Base-by-base conservation (phyloP, 106 monocot genomes). In the Phalaenopsis equestris region DNA sequence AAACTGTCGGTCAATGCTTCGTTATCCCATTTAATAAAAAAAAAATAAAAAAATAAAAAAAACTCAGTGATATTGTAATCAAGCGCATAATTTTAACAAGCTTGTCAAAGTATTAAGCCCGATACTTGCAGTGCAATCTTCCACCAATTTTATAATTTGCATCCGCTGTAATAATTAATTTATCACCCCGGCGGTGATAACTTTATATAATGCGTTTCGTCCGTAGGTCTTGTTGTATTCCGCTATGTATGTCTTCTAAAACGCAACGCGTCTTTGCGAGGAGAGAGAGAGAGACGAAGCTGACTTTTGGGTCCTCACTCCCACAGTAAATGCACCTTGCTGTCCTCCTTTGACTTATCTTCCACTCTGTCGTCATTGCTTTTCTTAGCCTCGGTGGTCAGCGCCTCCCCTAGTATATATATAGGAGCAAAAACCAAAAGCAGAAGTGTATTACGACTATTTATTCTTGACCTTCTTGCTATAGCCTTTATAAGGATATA, bases 301-400 rank as follows among this genome's bases (percentile, higher is more conserved):
- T 70, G 70, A 70, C 70, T 70, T 70, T 70, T 70, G 36, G 4
- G 70, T 39, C 5, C 39, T 52, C 52, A 52, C 64, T 24, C 38
- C 17, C n/a, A 19, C 16, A 78, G 58, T 78, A 78, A 78, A 78
- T 61, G 78, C 78, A 78, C 57, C 55, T 78, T 3, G 78, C 78
- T 78, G 57, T 23, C 78, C 30, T 30, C 64, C 7, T 65, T 65
- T 65, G 19, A 21, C 24, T 19, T 21, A 19, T 65, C 64, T 11
- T 23, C 18, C 56, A 23, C 8, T 78, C 38, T 78, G 75, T 14
- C 58, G 24, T 42, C 41, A 65, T 6, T 30, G n/a, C 11, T 41
- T 78, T 55, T 61, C 10, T 70, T 37, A 8, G 10, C 10, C 16
- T 16, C 36, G n/a, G 2, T 4, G 41, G 36, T 68, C 68, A 68